Percentiles rank a stretch among this genome's conserved stretches.
Evolutionary conservation across 2,329 filamentous ascomycete genomes (phyloP).

Genomic region (Aureobasidium sp.): DNA sequence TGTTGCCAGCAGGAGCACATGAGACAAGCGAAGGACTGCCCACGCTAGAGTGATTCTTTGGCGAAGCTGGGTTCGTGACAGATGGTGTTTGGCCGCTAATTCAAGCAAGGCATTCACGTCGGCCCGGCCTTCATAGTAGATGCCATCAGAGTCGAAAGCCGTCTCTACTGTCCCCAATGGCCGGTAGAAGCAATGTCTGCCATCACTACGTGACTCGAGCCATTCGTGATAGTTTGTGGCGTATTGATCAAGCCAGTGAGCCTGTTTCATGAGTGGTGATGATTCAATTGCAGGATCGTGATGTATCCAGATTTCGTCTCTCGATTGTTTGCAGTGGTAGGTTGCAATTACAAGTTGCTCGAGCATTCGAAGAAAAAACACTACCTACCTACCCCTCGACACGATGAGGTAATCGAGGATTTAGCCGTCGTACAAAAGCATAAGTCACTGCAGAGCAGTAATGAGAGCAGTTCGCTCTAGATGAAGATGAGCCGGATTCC

Average conservation of each 20-base stretch:
- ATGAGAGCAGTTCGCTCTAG: not conserved
- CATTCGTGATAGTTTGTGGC: slow-evolving; percentile 34
- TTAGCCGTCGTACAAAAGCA: not conserved
- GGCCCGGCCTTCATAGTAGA: slow-evolving; percentile 38
- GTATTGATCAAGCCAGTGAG: slow-evolving; percentile 36
- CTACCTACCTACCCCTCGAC: not conserved
- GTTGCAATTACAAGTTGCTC: not conserved
- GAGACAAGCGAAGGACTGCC: slow-evolving; percentile 16
- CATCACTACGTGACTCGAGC: slow-evolving; percentile 22
- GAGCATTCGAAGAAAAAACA: not conserved
- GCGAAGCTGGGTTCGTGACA: slow-evolving; percentile 27
- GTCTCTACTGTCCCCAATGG: slow-evolving; percentile 39
- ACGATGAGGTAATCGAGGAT: slow-evolving; percentile 10
- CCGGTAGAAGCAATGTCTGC: slow-evolving; percentile 26
- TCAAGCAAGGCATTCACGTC: slow-evolving; percentile 37
- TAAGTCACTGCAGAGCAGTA: not conserved
- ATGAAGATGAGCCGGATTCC: not conserved
- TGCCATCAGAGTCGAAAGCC: slow-evolving; percentile 40
- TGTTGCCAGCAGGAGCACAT: slow-evolving; percentile 21
- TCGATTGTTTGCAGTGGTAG: not conserved
- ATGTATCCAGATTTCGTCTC: not conserved
- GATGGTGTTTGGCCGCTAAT: slow-evolving; percentile 29
- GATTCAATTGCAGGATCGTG: too few species aligned
- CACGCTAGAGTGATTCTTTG: slow-evolving; percentile 17
- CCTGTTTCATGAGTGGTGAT: slow-evolving; percentile 1